phyloP scores from a whole-genome alignment of 2,329 filamentous ascomycete genomes.

The Diaporthe destruens region DNA sequence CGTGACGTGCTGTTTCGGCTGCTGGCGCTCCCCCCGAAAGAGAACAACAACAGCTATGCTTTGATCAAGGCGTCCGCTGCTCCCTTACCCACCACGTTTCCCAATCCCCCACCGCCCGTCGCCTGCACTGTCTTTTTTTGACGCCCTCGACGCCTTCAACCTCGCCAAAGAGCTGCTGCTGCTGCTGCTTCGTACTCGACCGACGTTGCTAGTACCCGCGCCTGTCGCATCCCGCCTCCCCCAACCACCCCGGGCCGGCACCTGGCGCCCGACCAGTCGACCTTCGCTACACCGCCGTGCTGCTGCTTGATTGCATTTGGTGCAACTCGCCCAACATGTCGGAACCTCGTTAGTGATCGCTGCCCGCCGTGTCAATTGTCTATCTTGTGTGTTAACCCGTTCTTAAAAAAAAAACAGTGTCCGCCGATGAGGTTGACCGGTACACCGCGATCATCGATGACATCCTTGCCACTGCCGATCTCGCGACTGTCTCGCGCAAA shows the following conservation, averaged over 20 bases:
- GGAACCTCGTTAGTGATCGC: conserved; percentile 19
- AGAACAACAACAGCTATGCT: conserved; percentile 40
- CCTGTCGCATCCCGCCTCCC: not conserved
- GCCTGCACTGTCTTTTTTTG: conserved; percentile 2
- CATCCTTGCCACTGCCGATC: conserved; percentile 69
- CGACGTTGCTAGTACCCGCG: conserved; percentile 3
- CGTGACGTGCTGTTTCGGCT: conserved; percentile 38
- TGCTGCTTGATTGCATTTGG: conserved; percentile 3
- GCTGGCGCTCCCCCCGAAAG: conserved; percentile 14
- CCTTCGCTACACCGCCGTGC: conserved; percentile 6
- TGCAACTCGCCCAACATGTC: conserved; percentile 38
- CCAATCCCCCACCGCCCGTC: not conserved
- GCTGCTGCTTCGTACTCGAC: not conserved
- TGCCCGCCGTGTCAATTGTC: not conserved
- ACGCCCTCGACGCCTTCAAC: conserved; percentile 1
- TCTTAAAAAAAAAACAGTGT: conserved; percentile 55
- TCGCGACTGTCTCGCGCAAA: conserved; percentile 74
- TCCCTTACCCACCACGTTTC: conserved; percentile 7
- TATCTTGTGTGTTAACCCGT: conserved; percentile 4
- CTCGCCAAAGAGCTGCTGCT: not conserved
- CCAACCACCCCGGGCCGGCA: conserved; percentile 22
- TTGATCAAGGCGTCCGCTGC: conserved; percentile 37
- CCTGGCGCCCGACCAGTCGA: conserved; percentile 6
- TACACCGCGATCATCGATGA: conserved; percentile 72
- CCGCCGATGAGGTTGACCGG: conserved; percentile 60